Evolutionary conservation across 495 filamentous ascomycete genomes (phyloP), one percentile per base, ranked within the genome.

Genomic region (Trichoderma gamsii): DNA sequence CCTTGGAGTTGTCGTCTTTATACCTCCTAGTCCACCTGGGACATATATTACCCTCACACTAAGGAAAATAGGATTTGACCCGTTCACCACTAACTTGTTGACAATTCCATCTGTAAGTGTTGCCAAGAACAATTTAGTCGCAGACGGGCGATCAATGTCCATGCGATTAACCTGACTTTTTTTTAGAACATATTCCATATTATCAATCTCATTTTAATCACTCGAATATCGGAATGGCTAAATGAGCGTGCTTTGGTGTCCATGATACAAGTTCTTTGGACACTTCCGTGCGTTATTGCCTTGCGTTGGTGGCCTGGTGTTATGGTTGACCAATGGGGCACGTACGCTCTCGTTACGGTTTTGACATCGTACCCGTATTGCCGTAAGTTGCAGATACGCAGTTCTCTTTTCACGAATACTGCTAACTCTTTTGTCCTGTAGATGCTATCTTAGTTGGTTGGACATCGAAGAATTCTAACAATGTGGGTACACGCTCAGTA

Each of bases 61-160:
- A 27, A 79, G 83, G 66, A 79, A 80, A 0, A 75, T 89, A 1
- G 87, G 87, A 0, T 93, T 90, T 74, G 77, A 78, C 65, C 87
- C 88, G 1, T 89, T 92, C 68, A 76, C 86, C 7, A 88, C 88
- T 4, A 92, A 91, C 70, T 76, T 93, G 38, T 76, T 92, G 35
- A 88, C 84, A 4, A 90, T 93, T 43, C 90, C 89, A 61, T 29
- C 3, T 7, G 56, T 61, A 15, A 32, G 56, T 32, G 2, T 52
- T 23, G 6, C n/a, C 18, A 2, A 52, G n/a, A 1, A 4, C 3
- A 9, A 21, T 13, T 29, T 29, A 15, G 44, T n/a, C 4, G 44
- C 15, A 49, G 2, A 49, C 44, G 12, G 12, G 44, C n/a, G 12
- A 4, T 56, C 27, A 61, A 61, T 61, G 23, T 29, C 29, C 4